A percentile compares a stretch with the other conserved stretches of the same genome.
Evolutionary conservation across 139 green algal genomes (phyloP).

Genomic region (Chlorella sorokiniana): DNA sequence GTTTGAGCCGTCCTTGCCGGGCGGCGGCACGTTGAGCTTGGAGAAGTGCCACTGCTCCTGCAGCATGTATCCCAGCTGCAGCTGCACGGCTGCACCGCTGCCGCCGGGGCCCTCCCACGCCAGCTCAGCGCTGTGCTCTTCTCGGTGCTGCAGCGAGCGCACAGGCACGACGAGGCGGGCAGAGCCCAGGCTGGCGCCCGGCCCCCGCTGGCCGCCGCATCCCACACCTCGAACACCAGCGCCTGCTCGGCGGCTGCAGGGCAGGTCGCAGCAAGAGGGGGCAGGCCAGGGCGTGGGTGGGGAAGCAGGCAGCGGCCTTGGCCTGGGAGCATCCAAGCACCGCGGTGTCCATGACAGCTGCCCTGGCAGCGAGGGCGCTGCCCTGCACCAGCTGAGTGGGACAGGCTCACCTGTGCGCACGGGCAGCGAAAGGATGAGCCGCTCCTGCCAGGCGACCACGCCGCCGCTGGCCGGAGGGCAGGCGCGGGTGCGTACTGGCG

Average conservation of each 20-base stretch:
- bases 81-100: not conserved
- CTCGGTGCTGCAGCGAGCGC: constrained; percentile 24
- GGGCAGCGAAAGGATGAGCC: constrained; percentile 65
- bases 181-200: constrained; percentile 38
- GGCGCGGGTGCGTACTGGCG: constrained; percentile 4
- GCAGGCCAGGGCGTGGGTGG: too few relatives aligned
- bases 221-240: constrained; percentile 50
- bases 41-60: constrained; percentile 27
- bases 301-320: not conserved
- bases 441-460: constrained; percentile 57
- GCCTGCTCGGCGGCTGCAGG: constrained; percentile 23
- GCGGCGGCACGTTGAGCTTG: constrained; percentile 1
- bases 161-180: not conserved
- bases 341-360: not conserved
- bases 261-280: not conserved
- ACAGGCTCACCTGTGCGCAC: not conserved
- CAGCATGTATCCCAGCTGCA: constrained; percentile 30
- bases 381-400: not conserved
- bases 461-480: not conserved
- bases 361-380: not conserved
- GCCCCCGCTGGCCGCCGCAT: constrained; percentile 42
- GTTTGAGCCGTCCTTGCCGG: not conserved
- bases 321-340: not conserved
- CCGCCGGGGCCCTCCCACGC: not conserved
- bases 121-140: constrained; percentile 18